A percentile compares a stretch with the other conserved stretches of the same genome.
Conservation (phyloP, 78 protist species). For the Dictyostelium intermedium region DNA sequence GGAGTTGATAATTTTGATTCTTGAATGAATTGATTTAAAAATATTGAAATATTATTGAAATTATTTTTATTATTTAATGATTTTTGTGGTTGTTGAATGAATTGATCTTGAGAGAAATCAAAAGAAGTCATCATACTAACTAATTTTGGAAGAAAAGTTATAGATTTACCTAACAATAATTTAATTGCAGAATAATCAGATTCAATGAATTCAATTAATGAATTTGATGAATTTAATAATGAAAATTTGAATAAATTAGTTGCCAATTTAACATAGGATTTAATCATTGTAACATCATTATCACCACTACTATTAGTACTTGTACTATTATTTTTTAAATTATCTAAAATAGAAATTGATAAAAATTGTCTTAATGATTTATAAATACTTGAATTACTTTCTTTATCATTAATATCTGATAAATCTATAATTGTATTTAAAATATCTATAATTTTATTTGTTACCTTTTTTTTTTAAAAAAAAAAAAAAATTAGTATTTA, state of each 20-base stretch:
- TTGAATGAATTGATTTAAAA: conserved; percentile 20
- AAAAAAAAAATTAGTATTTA: not conserved
- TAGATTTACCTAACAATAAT: conserved; percentile 3
- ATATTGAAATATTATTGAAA: not conserved
- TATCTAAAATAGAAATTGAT: conserved; percentile 16
- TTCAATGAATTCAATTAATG: not conserved
- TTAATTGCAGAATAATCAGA: not conserved
- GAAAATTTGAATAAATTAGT: conserved; percentile 6
- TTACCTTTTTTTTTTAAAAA: not conserved
- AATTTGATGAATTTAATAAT: conserved; percentile 6
- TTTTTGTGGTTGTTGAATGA: not conserved
- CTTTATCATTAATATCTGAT: not conserved
- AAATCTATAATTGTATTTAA: not conserved
- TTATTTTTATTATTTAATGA: not conserved
- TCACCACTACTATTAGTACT: not conserved
- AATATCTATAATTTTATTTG: not conserved
- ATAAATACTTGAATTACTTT: not conserved
- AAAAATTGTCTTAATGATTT: conserved; percentile 13
- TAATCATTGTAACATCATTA: not conserved
- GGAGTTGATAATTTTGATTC: not conserved
- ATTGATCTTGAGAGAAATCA: conserved; percentile 14
- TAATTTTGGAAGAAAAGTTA: not conserved
- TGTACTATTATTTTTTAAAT: not conserved
- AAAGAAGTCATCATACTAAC: conserved; percentile 1
- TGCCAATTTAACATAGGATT: conserved; percentile 11